phyloP scores from a whole-genome alignment of 768 basidiomycete species.

The Leccinum fibrillosum region DNA sequence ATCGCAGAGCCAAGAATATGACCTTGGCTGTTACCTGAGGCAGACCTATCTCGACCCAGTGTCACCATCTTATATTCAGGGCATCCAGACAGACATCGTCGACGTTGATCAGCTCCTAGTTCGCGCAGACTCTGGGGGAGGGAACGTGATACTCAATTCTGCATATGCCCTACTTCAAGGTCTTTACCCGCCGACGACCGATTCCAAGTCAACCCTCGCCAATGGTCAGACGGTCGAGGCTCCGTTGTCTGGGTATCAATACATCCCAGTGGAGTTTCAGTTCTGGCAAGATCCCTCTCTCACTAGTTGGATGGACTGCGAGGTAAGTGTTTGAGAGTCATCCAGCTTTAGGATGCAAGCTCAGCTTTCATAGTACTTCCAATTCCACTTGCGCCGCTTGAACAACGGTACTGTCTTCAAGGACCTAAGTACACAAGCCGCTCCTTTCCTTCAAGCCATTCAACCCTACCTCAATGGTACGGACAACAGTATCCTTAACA shows the following conservation, averaged over 20 bases:
- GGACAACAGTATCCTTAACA: slow-evolving; percentile 61
- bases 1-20: slow-evolving; percentile 47
- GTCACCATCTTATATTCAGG: slow-evolving; percentile 65
- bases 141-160: slow-evolving; percentile 78
- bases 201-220: slow-evolving; percentile 66
- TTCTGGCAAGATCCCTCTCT: slow-evolving; percentile 55
- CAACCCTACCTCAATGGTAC: slow-evolving; percentile 68
- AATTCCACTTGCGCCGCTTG: slow-evolving; percentile 21
- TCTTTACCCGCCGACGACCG: slow-evolving; percentile 70
- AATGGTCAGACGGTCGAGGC: slow-evolving; percentile 67
- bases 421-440: slow-evolving; percentile 48
- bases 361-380: slow-evolving; percentile 24
- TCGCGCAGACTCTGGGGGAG: slow-evolving; percentile 78
- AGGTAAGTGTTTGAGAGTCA: slow-evolving; percentile 27
- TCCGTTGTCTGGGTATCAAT: slow-evolving; percentile 85
- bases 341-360: neutral
- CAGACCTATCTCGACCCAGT: slow-evolving; percentile 58
- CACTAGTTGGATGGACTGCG: slow-evolving; percentile 73
- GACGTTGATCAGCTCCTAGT: slow-evolving; percentile 68
- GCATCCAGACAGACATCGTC: slow-evolving; percentile 61
- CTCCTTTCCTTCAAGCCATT: slow-evolving; percentile 61
- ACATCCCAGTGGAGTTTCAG: slow-evolving; percentile 60
- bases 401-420: slow-evolving; percentile 45
- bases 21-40: slow-evolving; percentile 58
- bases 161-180: slow-evolving; percentile 82